Conservation (phyloP, 2,329 filamentous ascomycete genomes). For the Pestalotiopsis sp. region DNA sequence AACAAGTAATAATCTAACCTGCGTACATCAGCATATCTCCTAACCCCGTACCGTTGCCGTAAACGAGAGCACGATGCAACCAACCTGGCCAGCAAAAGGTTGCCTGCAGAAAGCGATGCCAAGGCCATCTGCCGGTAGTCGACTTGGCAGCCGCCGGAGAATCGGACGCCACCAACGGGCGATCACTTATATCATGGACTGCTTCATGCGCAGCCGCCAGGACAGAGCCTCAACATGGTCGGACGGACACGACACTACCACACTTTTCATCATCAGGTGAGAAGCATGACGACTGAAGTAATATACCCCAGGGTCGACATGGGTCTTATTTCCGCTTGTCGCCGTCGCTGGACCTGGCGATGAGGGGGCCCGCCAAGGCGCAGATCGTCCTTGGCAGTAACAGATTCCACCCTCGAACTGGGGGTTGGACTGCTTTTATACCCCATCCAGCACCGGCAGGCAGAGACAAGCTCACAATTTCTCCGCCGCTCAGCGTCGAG, state of each 20-base stretch:
- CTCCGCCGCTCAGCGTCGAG: constrained; percentile 6
- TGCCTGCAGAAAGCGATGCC: neutral
- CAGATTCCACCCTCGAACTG: neutral
- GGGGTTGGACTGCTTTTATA: neutral
- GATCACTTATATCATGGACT: neutral
- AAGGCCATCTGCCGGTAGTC: neutral
- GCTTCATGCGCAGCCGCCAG: neutral
- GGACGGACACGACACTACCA: neutral
- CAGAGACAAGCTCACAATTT: constrained; percentile 1
- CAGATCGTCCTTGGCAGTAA: constrained; percentile 10
- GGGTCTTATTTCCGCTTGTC: neutral
- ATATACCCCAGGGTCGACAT: constrained; percentile 1
- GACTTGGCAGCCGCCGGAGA: constrained; percentile 2
- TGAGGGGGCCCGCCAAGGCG: constrained; percentile 3
- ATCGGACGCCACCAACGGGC: constrained; percentile 10
- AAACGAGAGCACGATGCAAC: neutral
- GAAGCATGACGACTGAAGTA: constrained; percentile 7
- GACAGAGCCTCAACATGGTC: constrained; percentile 6
- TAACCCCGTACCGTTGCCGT: neutral
- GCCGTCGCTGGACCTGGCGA: neutral
- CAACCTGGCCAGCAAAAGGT: neutral
- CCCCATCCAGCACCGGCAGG: neutral
- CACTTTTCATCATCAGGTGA: neutral
- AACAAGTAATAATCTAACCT: neutral
- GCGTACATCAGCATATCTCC: neutral